Evolutionary conservation across 1,284 basidiomycete species (phyloP).

Genomic region (Ceratobasidium sp.): DNA sequence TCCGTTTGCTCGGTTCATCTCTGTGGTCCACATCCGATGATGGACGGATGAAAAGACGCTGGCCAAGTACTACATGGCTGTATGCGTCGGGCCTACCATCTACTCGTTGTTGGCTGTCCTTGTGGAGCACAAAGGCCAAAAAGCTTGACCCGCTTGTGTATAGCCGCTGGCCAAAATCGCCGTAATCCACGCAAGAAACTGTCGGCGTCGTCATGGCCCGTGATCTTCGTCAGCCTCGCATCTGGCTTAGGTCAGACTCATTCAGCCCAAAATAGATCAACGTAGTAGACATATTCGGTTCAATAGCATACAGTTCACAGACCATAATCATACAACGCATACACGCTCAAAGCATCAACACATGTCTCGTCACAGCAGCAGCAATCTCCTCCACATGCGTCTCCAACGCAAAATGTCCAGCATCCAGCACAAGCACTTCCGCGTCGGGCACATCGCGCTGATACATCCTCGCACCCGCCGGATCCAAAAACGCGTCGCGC

Average conservation of each 20-base stretch:
- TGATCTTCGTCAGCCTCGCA: background rate
- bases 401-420: slow-evolving; percentile 59
- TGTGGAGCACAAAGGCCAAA: background rate
- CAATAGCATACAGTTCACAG: background rate
- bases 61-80: background rate
- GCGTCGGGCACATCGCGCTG: slow-evolving; percentile 53
- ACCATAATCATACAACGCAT: background rate
- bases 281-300: background rate
- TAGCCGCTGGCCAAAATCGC: slow-evolving; percentile 1
- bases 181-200: slow-evolving; percentile 6
- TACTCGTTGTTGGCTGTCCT: background rate
- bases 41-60: background rate
- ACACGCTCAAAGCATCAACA: slow-evolving; percentile 22
- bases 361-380: slow-evolving; percentile 22
- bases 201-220: background rate
- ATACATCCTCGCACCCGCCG: slow-evolving; percentile 57
- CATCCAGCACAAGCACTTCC: slow-evolving; percentile 54
- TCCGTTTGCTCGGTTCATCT: background rate
- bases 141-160: background rate
- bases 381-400: slow-evolving; percentile 47
- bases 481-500: slow-evolving; percentile 57
- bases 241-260: background rate
- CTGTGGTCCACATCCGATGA: background rate
- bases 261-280: background rate
- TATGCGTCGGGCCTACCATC: background rate